A percentile compares a stretch with the other conserved stretches of the same genome.
Conservation (phyloP, 805 yeast species). For the Metschnikowia rubicola region DNA sequence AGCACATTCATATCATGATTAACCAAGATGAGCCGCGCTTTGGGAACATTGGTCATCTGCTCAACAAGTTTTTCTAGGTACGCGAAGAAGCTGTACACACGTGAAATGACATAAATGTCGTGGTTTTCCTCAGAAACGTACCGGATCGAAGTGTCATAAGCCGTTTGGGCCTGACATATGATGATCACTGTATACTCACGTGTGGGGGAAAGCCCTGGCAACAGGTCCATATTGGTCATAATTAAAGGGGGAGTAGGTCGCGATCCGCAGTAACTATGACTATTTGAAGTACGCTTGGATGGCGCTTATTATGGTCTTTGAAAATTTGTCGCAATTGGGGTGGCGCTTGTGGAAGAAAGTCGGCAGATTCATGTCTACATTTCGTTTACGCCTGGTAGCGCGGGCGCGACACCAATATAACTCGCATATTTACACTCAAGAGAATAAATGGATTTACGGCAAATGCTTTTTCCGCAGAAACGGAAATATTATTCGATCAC, state of each 20-base stretch:
- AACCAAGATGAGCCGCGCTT: slow-evolving; percentile 9
- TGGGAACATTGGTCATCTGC: slow-evolving; percentile 1
- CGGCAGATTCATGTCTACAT: too few species aligned
- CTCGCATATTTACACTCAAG: too few species aligned
- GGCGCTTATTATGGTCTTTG: too few species aligned
- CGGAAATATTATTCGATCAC: too few species aligned
- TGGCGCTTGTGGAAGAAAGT: too few species aligned
- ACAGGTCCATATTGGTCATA: not conserved
- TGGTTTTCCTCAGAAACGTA: slow-evolving; percentile 6
- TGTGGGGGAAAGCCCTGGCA: not conserved
- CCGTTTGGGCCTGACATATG: slow-evolving; percentile 11
- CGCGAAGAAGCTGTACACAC: slow-evolving; percentile 4
- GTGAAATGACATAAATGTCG: slow-evolving; percentile 13
- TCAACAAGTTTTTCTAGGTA: slow-evolving; percentile 8
- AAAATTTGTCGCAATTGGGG: too few species aligned
- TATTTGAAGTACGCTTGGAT: too few species aligned
- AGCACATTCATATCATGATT: slow-evolving; percentile 8
- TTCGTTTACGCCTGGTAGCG: too few species aligned
- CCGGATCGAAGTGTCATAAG: slow-evolving; percentile 5
- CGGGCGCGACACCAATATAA: too few species aligned
- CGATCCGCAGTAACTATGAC: too few species aligned
- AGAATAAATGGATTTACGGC: too few species aligned
- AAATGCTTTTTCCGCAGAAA: too few species aligned
- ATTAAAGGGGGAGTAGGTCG: not conserved
- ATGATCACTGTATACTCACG: slow-evolving; percentile 8